phyloP scores from a whole-genome alignment of 768 basidiomycete genomes.

The Mycena leptocephala region DNA sequence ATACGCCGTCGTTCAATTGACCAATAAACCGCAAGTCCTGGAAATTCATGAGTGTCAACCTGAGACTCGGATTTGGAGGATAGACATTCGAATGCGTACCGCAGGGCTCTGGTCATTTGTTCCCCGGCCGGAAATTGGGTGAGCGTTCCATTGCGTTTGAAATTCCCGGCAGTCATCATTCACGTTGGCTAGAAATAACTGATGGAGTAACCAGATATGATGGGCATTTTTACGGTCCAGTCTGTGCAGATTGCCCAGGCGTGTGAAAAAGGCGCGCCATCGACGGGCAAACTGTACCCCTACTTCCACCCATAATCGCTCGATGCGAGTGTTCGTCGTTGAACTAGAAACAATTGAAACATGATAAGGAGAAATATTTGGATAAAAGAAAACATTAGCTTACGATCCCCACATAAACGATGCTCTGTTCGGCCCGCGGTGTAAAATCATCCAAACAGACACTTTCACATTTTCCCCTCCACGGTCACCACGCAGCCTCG shows the following conservation, averaged over 20 bases:
- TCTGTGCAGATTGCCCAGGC: neutral
- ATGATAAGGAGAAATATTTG: neutral
- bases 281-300: neutral
- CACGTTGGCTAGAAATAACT: conserved; percentile 46
- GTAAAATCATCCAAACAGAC: neutral
- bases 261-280: neutral
- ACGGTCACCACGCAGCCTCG: neutral
- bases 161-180: conserved; percentile 47
- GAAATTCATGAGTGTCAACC: neutral
- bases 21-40: neutral
- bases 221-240: neutral
- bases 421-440: neutral
- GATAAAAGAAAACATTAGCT: neutral
- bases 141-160: conserved; percentile 49
- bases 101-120: conserved; percentile 19
- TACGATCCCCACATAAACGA: neutral
- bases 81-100: neutral
- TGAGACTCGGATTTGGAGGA: neutral
- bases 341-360: neutral
- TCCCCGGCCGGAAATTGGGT: conserved; percentile 42
- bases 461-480: neutral
- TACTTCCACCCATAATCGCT: neutral
- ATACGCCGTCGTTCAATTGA: neutral
- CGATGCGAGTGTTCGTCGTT: neutral
- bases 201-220: conserved; percentile 7